A percentile compares a stretch with the other conserved stretches of the same genome.
Conservation (phyloP, 2,329 filamentous ascomycete species). For the Cladosporium sphaerospermum region DNA sequence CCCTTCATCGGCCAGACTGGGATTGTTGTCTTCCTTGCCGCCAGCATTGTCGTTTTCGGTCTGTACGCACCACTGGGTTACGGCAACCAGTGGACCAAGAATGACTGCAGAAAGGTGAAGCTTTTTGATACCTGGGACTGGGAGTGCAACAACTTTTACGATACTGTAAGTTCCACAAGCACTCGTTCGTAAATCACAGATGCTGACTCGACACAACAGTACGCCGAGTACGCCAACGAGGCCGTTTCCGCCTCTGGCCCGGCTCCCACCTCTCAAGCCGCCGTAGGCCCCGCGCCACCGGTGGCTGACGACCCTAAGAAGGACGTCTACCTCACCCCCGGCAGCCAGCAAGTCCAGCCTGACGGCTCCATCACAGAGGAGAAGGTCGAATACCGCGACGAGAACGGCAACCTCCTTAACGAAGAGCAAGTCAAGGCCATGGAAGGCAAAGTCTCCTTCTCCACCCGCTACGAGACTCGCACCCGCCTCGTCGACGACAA, state of each 20-base stretch:
- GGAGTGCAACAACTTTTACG: conserved; percentile 91
- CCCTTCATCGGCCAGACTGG: conserved; percentile 69
- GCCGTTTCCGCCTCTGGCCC: conserved; percentile 18
- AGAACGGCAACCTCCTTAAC: conserved; percentile 82
- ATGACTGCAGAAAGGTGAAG: conserved; percentile 80
- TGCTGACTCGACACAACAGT: conserved; percentile 17
- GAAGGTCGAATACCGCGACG: conserved; percentile 88
- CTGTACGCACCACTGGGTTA: conserved; percentile 88
- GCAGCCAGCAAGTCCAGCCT: background rate
- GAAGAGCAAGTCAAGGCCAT: conserved; percentile 77
- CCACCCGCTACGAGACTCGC: conserved; percentile 92
- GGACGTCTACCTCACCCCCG: conserved; percentile 30
- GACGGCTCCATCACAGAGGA: conserved; percentile 55
- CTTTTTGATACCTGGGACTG: conserved; percentile 89
- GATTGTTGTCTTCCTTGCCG: conserved; percentile 65
- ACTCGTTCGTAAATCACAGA: background rate
- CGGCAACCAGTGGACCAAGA: conserved; percentile 88
- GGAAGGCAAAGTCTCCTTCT: conserved; percentile 88
- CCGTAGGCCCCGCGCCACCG: conserved; percentile 28
- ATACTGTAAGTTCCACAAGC: conserved; percentile 59
- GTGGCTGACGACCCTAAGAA: conserved; percentile 31
- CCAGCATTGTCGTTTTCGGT: conserved; percentile 69
- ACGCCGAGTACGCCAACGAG: conserved; percentile 28
- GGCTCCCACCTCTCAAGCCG: conserved; percentile 23
- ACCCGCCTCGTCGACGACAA: conserved; percentile 74